These are phyloP conservation scores for Oidiodendron maius DNA, from an alignment of 495 filamentous ascomycete genomes.

Conservation along the genomic window DNA sequence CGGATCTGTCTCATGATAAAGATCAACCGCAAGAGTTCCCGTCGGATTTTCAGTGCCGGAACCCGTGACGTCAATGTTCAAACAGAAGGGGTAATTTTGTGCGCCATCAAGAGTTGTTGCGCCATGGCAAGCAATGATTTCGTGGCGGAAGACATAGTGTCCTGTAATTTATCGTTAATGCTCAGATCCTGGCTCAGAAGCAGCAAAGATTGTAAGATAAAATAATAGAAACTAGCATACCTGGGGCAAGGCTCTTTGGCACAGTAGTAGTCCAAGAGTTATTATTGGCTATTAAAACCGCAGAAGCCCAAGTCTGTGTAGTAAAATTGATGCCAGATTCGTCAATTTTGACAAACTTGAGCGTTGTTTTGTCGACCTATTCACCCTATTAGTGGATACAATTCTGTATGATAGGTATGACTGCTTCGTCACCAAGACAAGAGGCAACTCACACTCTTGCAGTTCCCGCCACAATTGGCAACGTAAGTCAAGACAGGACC, in stretches of 20 bases:
- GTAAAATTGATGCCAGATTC: too few relatives aligned
- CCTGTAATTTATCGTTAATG: not conserved
- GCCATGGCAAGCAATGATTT: conserved; percentile 71
- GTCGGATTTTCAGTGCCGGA: conserved; percentile 50
- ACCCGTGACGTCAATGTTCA: conserved; percentile 68
- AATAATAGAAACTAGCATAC: too few relatives aligned
- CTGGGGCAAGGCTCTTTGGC: conserved; percentile 53
- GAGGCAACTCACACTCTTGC: too few relatives aligned
- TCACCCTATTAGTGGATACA: too few relatives aligned
- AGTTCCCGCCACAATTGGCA: too few relatives aligned
- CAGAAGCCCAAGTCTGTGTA: conserved; percentile 62
- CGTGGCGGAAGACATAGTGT: conserved; percentile 76
- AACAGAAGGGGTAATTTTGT: conserved; percentile 72
- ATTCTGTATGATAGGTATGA: too few relatives aligned
- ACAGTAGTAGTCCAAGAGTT: conserved; percentile 66
- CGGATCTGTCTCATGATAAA: conserved; percentile 55
- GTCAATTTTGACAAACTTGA: too few relatives aligned
- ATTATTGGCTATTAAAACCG: conserved; percentile 59
- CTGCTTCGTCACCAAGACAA: too few relatives aligned
- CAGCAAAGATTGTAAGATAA: too few relatives aligned
- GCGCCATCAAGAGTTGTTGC: conserved; percentile 53
- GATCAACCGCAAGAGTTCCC: conserved; percentile 50
- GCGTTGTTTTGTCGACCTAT: too few relatives aligned
- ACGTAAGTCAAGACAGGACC: too few relatives aligned
- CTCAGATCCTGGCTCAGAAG: too few relatives aligned